Evolutionary conservation across 768 basidiomycete genomes (phyloP).

Genomic region (Kwoniella europaea): DNA sequence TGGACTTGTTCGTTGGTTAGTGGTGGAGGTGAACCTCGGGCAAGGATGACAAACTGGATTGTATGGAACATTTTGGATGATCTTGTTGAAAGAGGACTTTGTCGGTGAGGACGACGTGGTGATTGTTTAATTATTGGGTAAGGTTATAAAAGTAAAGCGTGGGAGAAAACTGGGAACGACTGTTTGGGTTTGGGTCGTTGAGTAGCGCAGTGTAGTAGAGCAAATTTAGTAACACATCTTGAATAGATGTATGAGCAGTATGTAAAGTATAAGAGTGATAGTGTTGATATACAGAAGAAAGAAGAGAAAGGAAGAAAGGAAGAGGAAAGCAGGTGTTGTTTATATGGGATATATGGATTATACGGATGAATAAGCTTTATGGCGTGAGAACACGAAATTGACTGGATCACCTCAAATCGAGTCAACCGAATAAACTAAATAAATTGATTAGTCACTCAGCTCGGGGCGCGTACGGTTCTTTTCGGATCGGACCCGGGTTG

Average conservation of each 20-base stretch:
- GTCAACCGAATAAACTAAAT: not conserved
- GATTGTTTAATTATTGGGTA: slow-evolving; percentile 6
- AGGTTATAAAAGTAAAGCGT: not conserved
- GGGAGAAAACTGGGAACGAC: slow-evolving; percentile 11
- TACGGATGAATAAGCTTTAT: not conserved
- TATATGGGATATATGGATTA: slow-evolving; percentile 6
- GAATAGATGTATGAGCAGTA: slow-evolving; percentile 6
- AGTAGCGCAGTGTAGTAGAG: not conserved
- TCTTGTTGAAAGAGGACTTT: slow-evolving; percentile 4
- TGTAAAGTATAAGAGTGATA: not conserved
- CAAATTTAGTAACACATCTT: slow-evolving; percentile 24
- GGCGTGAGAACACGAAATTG: slow-evolving; percentile 13
- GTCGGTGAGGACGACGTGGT: slow-evolving; percentile 22
- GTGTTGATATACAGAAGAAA: slow-evolving; percentile 1
- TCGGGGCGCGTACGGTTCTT: not conserved
- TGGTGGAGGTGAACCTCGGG: slow-evolving; percentile 18
- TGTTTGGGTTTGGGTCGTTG: slow-evolving; percentile 4
- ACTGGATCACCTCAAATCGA: not conserved
- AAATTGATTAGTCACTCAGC: not conserved
- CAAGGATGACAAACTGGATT: slow-evolving; percentile 9
- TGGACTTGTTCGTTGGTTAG: not conserved
- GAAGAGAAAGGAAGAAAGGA: slow-evolving; percentile 15
- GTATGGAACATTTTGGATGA: slow-evolving; percentile 17
- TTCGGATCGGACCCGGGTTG: too few relatives aligned
- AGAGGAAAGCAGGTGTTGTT: not conserved